Evolutionary conservation across 257 asterid species (phyloP).

Genomic region (Solanum corneliomulleri): DNA sequence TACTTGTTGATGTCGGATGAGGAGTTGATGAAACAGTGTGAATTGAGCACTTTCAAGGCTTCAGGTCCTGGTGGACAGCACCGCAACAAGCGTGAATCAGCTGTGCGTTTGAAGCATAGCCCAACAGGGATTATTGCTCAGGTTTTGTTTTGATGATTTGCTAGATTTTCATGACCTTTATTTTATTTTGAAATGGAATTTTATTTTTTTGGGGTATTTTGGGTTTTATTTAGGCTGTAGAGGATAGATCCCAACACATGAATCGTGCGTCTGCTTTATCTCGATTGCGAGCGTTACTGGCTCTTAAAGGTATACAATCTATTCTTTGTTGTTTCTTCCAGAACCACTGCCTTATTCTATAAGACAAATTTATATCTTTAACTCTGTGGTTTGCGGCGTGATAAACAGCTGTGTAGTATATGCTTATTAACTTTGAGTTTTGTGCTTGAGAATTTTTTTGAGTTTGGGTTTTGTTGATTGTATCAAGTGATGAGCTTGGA

Average conservation of each 20-base stretch:
- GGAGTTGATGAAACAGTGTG: conserved; percentile 76
- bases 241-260: conserved; percentile 89
- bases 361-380: background rate
- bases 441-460: background rate
- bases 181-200: background rate
- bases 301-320: conserved; percentile 54
- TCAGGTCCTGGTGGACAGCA: conserved; percentile 99
- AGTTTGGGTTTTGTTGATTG: background rate
- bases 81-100: conserved; percentile 95
- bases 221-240: conserved; percentile 55
- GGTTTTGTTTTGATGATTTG: conserved; percentile 11
- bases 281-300: conserved; percentile 64
- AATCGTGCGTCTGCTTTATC: conserved; percentile 77
- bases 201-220: background rate
- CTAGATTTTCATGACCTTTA: background rate
- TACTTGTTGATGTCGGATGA: conserved; percentile 68
- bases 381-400: background rate
- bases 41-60: conserved; percentile 69
- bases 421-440: background rate
- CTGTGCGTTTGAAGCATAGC: conserved; percentile 92
- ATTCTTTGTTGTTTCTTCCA: background rate
- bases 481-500: background rate
- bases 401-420: background rate
- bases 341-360: background rate
- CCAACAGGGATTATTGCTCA: conserved; percentile 85